phyloP scores from a whole-genome alignment of 805 yeast species.

The Myxozyma sirexii region DNA sequence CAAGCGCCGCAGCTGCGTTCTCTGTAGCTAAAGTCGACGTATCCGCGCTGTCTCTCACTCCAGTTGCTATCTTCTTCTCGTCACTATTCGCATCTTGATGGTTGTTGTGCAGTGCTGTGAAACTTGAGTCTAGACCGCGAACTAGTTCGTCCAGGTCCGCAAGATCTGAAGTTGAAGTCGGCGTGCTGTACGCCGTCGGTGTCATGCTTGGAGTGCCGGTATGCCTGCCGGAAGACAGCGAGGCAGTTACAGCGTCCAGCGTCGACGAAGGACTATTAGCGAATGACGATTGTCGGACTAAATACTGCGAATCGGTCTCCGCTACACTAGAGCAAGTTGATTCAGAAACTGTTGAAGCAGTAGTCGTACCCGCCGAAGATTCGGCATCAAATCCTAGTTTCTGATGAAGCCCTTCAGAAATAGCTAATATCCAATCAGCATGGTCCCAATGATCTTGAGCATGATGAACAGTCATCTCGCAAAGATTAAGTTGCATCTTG shows the following conservation, averaged over 20 bases:
- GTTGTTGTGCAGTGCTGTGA: background rate
- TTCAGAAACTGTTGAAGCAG: background rate
- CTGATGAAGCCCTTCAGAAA: constrained; percentile 12
- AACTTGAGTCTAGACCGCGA: background rate
- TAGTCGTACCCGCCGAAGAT: background rate
- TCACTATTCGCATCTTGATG: background rate
- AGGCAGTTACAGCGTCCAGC: background rate
- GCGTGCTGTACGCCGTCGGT: background rate
- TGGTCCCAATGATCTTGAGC: constrained; percentile 34
- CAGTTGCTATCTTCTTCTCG: background rate
- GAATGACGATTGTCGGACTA: background rate
- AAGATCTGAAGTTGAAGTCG: background rate
- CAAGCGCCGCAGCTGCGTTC: too few relatives aligned
- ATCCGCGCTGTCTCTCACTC: too few relatives aligned
- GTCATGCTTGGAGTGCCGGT: background rate
- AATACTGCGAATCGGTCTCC: background rate
- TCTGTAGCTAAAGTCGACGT: too few relatives aligned
- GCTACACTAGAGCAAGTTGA: background rate
- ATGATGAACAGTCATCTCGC: constrained; percentile 25
- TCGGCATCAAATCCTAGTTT: background rate
- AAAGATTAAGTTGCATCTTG: constrained; percentile 15
- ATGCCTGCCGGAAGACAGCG: background rate
- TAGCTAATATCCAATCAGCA: constrained; percentile 29
- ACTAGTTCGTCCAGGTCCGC: background rate
- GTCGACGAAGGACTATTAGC: background rate